Conservation (phyloP, 768 basidiomycete species). For the Russula abietina region DNA sequence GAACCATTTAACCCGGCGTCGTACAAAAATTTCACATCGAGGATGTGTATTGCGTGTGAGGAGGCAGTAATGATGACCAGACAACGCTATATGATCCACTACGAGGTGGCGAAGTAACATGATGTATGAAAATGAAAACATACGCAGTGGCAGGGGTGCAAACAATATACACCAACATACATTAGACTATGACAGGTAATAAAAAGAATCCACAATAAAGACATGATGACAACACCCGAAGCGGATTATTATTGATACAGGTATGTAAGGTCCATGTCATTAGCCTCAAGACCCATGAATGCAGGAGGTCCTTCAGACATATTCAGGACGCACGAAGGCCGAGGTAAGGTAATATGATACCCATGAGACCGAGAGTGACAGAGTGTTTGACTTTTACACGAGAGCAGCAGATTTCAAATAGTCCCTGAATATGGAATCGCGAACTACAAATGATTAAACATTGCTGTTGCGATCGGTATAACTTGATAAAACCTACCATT, state of each 20-base stretch:
- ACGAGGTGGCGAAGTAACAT: background rate
- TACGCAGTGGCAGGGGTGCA: background rate
- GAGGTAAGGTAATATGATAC: constrained; percentile 4
- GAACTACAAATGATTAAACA: constrained; percentile 22
- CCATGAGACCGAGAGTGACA: background rate
- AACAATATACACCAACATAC: constrained; percentile 22
- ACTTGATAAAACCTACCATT: constrained; percentile 45
- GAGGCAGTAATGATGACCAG: background rate
- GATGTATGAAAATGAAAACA: constrained; percentile 8
- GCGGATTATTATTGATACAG: constrained; percentile 18
- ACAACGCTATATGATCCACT: background rate
- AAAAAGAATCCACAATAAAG: constrained; percentile 2
- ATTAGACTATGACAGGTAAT: constrained; percentile 12
- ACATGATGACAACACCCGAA: constrained; percentile 9
- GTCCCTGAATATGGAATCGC: constrained; percentile 36
- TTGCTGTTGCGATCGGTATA: background rate
- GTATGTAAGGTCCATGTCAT: constrained; percentile 9
- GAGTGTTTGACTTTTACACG: constrained; percentile 26
- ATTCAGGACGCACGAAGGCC: constrained; percentile 1
- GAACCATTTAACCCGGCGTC: background rate
- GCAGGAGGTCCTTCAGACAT: constrained; percentile 4
- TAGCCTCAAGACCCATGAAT: constrained; percentile 14
- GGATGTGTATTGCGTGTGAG: background rate
- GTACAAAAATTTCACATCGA: background rate
- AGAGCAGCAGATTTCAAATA: constrained; percentile 36